Evolutionary conservation across 2,329 filamentous ascomycete species (phyloP).

Genomic region (Epichloe gansuensis): DNA sequence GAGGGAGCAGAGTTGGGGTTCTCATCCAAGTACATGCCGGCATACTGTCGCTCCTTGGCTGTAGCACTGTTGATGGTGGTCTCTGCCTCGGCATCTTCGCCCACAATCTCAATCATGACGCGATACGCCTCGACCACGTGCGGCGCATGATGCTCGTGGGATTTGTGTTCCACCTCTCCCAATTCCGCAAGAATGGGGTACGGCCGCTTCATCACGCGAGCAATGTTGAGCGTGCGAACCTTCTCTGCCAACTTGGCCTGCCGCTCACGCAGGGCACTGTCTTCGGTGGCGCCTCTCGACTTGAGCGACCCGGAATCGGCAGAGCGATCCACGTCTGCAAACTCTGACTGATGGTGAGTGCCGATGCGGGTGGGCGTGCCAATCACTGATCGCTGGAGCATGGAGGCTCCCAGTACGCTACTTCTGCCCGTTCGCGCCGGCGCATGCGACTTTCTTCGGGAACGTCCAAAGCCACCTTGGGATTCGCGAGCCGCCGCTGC

Average conservation of each 20-base stretch:
- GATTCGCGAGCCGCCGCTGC: constrained; percentile 31
- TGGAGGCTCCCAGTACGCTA: constrained; percentile 44
- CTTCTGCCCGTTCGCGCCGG: constrained; percentile 40
- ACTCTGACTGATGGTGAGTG: constrained; percentile 45
- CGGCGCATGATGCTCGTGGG: constrained; percentile 57
- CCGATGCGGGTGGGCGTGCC: constrained; percentile 63
- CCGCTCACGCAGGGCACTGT: constrained; percentile 71
- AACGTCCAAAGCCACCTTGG: constrained; percentile 48
- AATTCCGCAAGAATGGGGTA: constrained; percentile 71
- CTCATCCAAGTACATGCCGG: constrained; percentile 65
- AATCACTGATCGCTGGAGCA: constrained; percentile 74
- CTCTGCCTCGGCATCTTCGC: constrained; percentile 53
- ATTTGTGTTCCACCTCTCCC: constrained; percentile 57
- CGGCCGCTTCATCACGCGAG: constrained; percentile 51
- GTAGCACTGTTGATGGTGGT: constrained; percentile 49
- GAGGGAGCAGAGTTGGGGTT: constrained; percentile 51
- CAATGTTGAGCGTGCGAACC: constrained; percentile 65
- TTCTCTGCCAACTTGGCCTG: constrained; percentile 71
- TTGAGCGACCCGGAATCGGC: constrained; percentile 33
- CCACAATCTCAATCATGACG: constrained; percentile 67
- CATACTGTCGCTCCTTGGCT: constrained; percentile 65
- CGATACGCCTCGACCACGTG: constrained; percentile 75
- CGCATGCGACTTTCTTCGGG: constrained; percentile 35
- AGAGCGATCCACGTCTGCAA: constrained; percentile 55
- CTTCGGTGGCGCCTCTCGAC: constrained; percentile 43